Percentiles rank a stretch among this genome's conserved stretches.
These are phyloP conservation scores for Sorghum bicolor DNA, from an alignment of 176 grass and related monocot species.

Conservation along the genomic window DNA sequence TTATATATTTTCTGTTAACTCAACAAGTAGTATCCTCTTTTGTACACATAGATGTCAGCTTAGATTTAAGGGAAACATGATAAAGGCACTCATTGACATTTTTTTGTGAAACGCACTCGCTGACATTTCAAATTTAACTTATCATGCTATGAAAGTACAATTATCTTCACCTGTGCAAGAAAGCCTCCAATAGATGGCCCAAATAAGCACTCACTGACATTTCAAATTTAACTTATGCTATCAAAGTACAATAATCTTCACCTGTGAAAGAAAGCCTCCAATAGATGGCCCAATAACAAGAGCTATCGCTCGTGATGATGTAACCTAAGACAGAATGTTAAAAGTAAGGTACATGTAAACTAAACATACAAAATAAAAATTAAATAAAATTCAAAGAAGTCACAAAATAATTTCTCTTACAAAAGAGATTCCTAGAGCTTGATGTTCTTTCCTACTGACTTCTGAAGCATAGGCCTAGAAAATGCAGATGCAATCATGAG, in stretches of 20 bases:
- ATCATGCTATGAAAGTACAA: background rate
- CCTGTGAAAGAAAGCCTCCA: slow-evolving; percentile 77
- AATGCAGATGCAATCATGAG: slow-evolving; percentile 12
- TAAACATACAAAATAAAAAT: background rate
- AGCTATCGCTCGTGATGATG: slow-evolving; percentile 54
- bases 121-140: background rate
- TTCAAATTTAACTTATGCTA: background rate
- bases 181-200: slow-evolving; percentile 76
- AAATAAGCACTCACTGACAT: slow-evolving; percentile 21
- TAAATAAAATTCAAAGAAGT: background rate
- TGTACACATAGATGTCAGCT: background rate
- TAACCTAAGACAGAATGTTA: slow-evolving; percentile 45
- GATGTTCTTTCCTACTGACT: slow-evolving; percentile 63
- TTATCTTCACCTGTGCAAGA: slow-evolving; percentile 52
- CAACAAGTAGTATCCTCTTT: background rate
- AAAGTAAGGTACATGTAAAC: background rate
- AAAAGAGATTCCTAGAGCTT: slow-evolving; percentile 68
- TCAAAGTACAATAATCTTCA: slow-evolving; percentile 11
- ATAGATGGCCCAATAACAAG: slow-evolving; percentile 66
- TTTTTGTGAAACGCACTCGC: background rate
- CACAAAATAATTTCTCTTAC: slow-evolving; percentile 26
- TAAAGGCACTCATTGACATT: background rate
- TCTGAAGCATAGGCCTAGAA: slow-evolving; percentile 72
- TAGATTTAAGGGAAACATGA: background rate
- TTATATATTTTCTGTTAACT: background rate